Evolutionary conservation across 2,329 filamentous ascomycete genomes (phyloP), one percentile per base, ranked within the genome.

Genomic region (Zasmidium cellare): DNA sequence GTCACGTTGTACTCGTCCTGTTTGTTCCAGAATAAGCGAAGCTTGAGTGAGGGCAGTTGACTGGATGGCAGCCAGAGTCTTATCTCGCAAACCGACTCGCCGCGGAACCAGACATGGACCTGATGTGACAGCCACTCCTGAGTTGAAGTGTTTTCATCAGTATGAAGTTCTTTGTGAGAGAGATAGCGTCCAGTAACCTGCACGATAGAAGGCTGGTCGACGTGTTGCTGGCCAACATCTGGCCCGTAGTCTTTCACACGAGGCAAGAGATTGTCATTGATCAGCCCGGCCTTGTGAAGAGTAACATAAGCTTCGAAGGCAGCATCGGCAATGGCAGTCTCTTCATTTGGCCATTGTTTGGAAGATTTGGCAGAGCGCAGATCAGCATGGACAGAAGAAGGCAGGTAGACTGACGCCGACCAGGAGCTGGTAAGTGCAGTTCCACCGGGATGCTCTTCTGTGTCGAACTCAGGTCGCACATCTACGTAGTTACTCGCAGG

Each of bases 211-310:
- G 70, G 67, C 57, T 70, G 67, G 50, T 70, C 62, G 23, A 54
- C 14, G 55, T 67, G 63, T n/a, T 58, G 38, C 25, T 51, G 25
- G 20, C 58, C 55, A 12, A 56, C 41, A 24, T 71, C 67, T 11
- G 62, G 59, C 2, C 57, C 64, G 28, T 63, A 61, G 48, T 66
- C 49, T 62, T 63, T 67, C 57, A 81, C 75, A 9, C 75, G 68
- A 3, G 93, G 93, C 44, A 96, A 78, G 0, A 97, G 75, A 65
- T 96, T 81, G 14, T 96, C 84, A 60, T 90, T 92, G 1, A 97
- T 74, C 3, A 97, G 77, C 0, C 88, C 88, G 23, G 83, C 87
- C 7, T 83, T 66, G 69, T 93, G 86, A 0, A 97, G 78, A 3
- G 79, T 79, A 20, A 84, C 75, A 68, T 92, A 96, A 1, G 92